Evolutionary conservation across 129 eudicot genomes (phyloP).

Genomic region (Artemisia tridentata): DNA sequence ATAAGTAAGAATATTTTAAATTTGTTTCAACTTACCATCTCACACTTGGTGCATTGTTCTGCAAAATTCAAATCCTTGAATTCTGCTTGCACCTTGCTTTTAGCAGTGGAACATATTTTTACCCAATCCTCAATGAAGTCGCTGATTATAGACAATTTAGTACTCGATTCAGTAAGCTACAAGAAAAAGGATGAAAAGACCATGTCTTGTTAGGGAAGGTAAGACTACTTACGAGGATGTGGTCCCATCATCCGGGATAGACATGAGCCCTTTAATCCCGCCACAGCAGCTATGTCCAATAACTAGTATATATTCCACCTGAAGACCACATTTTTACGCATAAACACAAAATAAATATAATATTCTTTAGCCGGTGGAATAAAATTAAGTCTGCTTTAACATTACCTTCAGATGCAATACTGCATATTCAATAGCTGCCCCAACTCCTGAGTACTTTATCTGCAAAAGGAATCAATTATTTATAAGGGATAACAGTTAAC

Average conservation of each 20-base stretch:
- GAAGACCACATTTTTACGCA: conserved; percentile 7
- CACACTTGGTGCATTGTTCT: conserved; percentile 46
- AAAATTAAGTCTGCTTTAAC: conserved; percentile 3
- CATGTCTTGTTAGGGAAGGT: neutral
- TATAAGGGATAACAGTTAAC: neutral
- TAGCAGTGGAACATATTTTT: conserved; percentile 59
- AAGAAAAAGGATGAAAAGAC: neutral
- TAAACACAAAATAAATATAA: neutral
- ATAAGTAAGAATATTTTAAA: neutral
- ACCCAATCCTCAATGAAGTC: conserved; percentile 90
- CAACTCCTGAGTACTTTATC: conserved; percentile 70
- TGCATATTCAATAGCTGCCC: conserved; percentile 96
- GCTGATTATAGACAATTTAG: conserved; percentile 31
- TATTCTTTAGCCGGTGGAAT: neutral
- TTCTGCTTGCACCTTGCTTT: conserved; percentile 57
- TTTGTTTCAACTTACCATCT: conserved; percentile 49
- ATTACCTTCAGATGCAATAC: conserved; percentile 69
- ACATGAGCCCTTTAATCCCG: conserved; percentile 96
- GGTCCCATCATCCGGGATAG: conserved; percentile 74
- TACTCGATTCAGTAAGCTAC: neutral
- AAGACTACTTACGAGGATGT: conserved; percentile 48
- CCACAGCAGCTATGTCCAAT: conserved; percentile 96
- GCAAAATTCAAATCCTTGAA: conserved; percentile 23
- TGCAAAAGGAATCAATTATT: conserved; percentile 33
- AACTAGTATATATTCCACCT: conserved; percentile 87